These are phyloP conservation scores for Backusella australiensis DNA, from an alignment of 192 early-diverging fungal genomes.

Conservation along the genomic window DNA sequence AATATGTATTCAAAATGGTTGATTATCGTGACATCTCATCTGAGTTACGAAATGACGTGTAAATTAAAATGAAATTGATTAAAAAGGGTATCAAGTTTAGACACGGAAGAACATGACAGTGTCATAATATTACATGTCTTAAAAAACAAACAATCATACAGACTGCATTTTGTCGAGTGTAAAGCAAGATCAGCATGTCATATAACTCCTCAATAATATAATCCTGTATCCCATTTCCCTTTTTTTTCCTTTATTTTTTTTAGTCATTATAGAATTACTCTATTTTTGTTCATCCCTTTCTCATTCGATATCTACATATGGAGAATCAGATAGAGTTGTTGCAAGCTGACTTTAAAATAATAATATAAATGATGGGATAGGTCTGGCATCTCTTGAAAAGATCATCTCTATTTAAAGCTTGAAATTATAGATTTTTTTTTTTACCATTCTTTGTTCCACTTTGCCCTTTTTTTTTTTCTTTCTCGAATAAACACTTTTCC, in stretches of 20 bases:
- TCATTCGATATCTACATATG: not conserved
- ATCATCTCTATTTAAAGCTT: slow-evolving; percentile 1
- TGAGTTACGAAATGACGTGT: not conserved
- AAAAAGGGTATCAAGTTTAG: not conserved
- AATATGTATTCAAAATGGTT: not conserved
- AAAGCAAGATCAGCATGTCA: not conserved
- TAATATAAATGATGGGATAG: not conserved
- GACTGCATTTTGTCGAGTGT: not conserved
- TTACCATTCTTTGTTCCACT: not conserved
- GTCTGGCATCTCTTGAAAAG: not conserved
- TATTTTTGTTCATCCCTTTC: not conserved
- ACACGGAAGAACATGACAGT: not conserved
- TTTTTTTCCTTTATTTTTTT: not conserved
- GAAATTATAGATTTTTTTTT: slow-evolving; percentile 5
- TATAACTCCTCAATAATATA: not conserved
- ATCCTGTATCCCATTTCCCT: no score
- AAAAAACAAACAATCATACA: not conserved
- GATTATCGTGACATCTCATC: not conserved
- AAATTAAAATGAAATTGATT: not conserved
- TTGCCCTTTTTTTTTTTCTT: not conserved
- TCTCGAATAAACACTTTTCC: not conserved
- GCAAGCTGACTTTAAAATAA: not conserved
- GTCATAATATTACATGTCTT: not conserved
- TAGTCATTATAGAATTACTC: not conserved
- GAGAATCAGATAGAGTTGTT: not conserved